phyloP scores from a whole-genome alignment of 352 stramenopile genomes.

The Pythium rishiriense region DNA sequence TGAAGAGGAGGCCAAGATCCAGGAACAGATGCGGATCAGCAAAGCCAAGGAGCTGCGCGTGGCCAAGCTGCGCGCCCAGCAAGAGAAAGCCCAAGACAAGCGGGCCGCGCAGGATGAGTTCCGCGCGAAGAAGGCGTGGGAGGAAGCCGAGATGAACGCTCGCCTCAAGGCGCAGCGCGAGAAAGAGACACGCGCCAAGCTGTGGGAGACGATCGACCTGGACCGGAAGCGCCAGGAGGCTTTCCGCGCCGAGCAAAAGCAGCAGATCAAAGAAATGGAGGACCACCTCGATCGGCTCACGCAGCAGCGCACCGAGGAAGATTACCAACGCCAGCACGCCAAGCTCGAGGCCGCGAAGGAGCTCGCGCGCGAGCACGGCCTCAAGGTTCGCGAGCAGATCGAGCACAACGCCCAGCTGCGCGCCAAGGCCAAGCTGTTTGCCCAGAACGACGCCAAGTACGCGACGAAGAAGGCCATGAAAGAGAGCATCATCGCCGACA shows the following conservation, averaged over 20 bases:
- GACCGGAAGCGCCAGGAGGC: conserved; percentile 61
- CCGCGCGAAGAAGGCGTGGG: conserved; percentile 72
- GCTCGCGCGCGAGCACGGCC: conserved; percentile 38
- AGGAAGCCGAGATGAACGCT: conserved; percentile 59
- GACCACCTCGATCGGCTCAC: conserved; percentile 45
- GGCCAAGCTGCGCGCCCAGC: conserved; percentile 74
- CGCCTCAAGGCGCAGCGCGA: conserved; percentile 55
- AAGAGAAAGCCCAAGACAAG: conserved; percentile 84
- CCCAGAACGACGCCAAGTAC: conserved; percentile 70
- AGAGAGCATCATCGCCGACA: conserved; percentile 76
- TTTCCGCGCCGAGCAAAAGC: conserved; percentile 48
- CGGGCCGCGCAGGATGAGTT: conserved; percentile 64
- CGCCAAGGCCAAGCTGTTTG: conserved; percentile 62
- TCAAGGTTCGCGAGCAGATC: conserved; percentile 53
- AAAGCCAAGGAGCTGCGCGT: conserved; percentile 73
- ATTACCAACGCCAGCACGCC: conserved; percentile 42
- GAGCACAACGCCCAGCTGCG: conserved; percentile 50
- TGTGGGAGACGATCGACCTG: conserved; percentile 51
- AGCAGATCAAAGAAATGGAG: conserved; percentile 39
- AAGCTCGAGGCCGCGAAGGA: conserved; percentile 35
- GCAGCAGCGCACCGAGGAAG: conserved; percentile 42
- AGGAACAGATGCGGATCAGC: conserved; percentile 62
- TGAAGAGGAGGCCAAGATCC: conserved; percentile 64
- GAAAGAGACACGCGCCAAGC: conserved; percentile 36
- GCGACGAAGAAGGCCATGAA: conserved; percentile 71